A percentile compares a stretch with the other conserved stretches of the same genome.
These are phyloP conservation scores for Phialophora verrucosa DNA, from an alignment of 2,329 filamentous ascomycete species.

Conservation along the genomic window DNA sequence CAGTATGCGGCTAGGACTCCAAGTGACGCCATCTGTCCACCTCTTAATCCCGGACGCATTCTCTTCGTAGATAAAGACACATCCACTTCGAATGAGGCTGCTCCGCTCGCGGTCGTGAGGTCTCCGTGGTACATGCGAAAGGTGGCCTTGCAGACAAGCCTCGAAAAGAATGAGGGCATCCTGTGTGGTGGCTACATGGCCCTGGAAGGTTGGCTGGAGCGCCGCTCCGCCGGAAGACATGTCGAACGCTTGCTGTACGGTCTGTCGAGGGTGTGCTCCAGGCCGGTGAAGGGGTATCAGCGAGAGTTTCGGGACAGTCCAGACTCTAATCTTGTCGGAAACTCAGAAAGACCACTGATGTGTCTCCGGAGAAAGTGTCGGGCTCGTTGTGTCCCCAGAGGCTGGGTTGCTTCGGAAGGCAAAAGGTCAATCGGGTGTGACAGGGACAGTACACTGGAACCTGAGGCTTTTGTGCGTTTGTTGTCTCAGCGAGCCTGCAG, in stretches of 20 bases:
- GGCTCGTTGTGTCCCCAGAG: background rate
- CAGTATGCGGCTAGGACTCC: conserved; percentile 86
- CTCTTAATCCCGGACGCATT: conserved; percentile 88
- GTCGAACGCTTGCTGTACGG: conserved; percentile 12
- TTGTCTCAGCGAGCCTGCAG: background rate
- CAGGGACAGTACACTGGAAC: background rate
- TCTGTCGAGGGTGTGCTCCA: conserved; percentile 11
- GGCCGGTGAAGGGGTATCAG: conserved; percentile 7
- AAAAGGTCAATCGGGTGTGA: background rate
- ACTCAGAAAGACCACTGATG: conserved; percentile 25
- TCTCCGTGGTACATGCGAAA: conserved; percentile 78
- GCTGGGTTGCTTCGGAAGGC: conserved; percentile 1
- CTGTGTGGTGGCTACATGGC: conserved; percentile 69
- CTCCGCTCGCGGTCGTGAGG: conserved; percentile 84
- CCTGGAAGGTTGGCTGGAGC: conserved; percentile 69
- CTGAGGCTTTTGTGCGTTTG: background rate
- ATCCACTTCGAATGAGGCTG: conserved; percentile 79
- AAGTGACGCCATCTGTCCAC: conserved; percentile 90
- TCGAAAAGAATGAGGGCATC: conserved; percentile 84
- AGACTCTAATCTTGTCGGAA: conserved; percentile 33
- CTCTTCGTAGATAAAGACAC: conserved; percentile 91
- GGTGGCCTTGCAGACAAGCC: conserved; percentile 71
- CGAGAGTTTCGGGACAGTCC: conserved; percentile 20
- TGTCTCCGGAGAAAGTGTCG: background rate
- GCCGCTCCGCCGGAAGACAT: conserved; percentile 48